Base-by-base conservation (phyloP, 139 green algal genomes). In the Microglena sp. region DNA sequence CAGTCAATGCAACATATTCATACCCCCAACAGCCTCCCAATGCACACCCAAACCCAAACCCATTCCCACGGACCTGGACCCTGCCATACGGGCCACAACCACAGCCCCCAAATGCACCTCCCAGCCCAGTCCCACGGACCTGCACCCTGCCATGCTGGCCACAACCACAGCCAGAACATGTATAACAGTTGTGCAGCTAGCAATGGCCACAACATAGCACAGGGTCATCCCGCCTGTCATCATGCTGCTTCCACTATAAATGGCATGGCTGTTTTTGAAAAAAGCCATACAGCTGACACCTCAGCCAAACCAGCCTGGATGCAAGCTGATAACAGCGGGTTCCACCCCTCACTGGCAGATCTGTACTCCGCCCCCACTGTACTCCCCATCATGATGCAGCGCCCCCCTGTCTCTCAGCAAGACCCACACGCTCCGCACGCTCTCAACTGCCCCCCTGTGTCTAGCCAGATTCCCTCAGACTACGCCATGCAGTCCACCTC, bases 1-100 rank as follows among this genome's bases (percentile, higher is more conserved):
- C 61, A 70, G 60, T 35, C 56, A 7, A 8, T 46, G 2, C 66
- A 74, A 21, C 55, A 71, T 34, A 32, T 56, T 21, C 35, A 62
- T 33, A 35, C 62, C 3, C 55, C 45, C 26, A 24, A 27, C 73
- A 71, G 18, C 8, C 32, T 18, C 57, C 55, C 45, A 58, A 55
- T 26, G 62, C 60, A 33, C 69, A 72, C 44, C 55, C 56, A 22
- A 22, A 5, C 6, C 28, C 56, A 36, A n/a, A n/a, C n/a, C n/a
- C n/a, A n/a, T n/a, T n/a, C n/a, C 15, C 27, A 36, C 5, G 60
- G 5, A 54, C 21, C 21, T 11, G 22, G 15, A 59, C 15, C 15
- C 18, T 59, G 29, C 6, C 56, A 64, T 5, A 5, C 34, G 5
- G 34, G 59, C 11, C 40, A 50, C 40, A 50, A 15, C 40, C 11